Conservation (phyloP, 176 grass and related monocot species). For the Musa acuminata region DNA sequence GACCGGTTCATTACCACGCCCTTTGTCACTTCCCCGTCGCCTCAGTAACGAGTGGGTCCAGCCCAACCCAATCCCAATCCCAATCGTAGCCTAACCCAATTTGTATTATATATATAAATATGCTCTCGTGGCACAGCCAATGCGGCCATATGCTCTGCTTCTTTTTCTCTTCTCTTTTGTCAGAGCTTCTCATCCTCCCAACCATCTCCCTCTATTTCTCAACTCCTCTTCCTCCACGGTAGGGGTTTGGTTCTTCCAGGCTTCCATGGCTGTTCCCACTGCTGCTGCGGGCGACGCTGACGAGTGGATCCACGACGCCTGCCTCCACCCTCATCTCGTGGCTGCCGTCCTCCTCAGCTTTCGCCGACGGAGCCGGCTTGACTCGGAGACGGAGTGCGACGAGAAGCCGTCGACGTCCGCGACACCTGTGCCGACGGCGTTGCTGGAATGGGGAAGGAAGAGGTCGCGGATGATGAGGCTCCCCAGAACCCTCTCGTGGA, state of each 20-base stretch:
- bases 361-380: not conserved
- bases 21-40: too few relatives aligned
- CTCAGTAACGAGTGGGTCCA: not conserved
- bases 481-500: not conserved
- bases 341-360: not conserved
- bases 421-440: constrained; percentile 13
- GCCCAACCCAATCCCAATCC: not conserved
- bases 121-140: not conserved
- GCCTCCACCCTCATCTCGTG: not conserved
- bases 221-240: not conserved
- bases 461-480: not conserved
- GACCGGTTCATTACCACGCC: too few relatives aligned
- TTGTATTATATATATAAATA: too few relatives aligned
- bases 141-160: not conserved
- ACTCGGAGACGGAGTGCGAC: not conserved
- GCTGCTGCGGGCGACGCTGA: not conserved
- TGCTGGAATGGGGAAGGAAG: constrained; percentile 9
- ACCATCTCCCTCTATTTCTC: not conserved
- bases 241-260: not conserved
- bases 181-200: not conserved
- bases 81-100: too few relatives aligned
- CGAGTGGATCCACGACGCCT: not conserved
- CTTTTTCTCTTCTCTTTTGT: not conserved
- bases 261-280: not conserved
- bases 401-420: not conserved